These are phyloP conservation scores for Tuber umbilicatum DNA, from an alignment of 495 filamentous ascomycete species.

Conservation along the genomic window DNA sequence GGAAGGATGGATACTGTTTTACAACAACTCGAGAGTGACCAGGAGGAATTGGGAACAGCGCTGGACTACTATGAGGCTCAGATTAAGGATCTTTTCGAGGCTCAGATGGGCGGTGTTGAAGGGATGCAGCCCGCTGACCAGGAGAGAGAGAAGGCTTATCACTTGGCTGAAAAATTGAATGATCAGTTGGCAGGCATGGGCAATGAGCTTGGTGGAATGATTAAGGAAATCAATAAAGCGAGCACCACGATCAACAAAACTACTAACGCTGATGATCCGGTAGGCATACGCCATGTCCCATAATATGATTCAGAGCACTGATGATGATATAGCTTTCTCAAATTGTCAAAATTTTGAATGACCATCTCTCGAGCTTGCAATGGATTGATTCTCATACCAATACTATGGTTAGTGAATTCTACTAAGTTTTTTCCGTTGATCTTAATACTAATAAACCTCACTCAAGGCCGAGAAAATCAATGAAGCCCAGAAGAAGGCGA, in stretches of 20 bases:
- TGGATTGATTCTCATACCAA: conserved; percentile 63
- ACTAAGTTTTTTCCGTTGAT: neutral
- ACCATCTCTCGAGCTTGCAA: conserved; percentile 84
- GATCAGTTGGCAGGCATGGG: conserved; percentile 85
- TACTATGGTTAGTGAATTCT: conserved; percentile 7
- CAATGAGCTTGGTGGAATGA: conserved; percentile 85
- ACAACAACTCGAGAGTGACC: conserved; percentile 76
- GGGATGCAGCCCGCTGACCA: conserved; percentile 77
- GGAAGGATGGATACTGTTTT: conserved; percentile 88
- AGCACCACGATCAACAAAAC: conserved; percentile 77
- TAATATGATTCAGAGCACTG: conserved; percentile 14
- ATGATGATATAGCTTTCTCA: conserved; percentile 65
- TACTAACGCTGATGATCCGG: conserved; percentile 82
- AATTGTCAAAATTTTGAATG: conserved; percentile 92
- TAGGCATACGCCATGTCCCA: conserved; percentile 49
- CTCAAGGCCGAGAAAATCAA: conserved; percentile 35
- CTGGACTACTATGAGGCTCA: conserved; percentile 85
- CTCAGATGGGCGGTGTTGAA: conserved; percentile 60
- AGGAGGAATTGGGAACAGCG: conserved; percentile 76
- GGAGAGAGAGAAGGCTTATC: conserved; percentile 90
- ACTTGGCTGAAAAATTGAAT: conserved; percentile 81
- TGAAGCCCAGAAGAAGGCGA: conserved; percentile 38
- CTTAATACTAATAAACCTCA: neutral
- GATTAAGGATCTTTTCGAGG: conserved; percentile 74
- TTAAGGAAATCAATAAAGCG: conserved; percentile 91